Evolutionary conservation across 139 green algal genomes (phyloP), one percentile per base, ranked within the genome.

Genomic region (Volvox reticuliferus): DNA sequence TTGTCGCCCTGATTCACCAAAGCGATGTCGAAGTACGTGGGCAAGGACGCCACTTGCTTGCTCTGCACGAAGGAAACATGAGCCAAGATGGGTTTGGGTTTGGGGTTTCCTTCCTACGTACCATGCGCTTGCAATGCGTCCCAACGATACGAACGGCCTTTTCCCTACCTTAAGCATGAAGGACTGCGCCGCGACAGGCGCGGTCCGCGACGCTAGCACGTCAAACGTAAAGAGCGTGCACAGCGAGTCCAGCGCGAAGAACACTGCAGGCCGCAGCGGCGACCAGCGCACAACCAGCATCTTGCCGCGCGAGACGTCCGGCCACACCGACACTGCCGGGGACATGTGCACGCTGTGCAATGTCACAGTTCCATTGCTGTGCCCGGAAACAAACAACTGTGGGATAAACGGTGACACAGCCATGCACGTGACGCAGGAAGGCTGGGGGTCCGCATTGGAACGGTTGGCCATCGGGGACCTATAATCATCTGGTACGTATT

Each of bases 181-280:
- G 18, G 55, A 55, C 55, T 90, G 86, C 75, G 22, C 50, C 28
- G 76, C 37, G 14, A 91, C 44, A 9, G 88, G 79, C 55, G 79
- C 87, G 30, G 76, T 88, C 18, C 37, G 76, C 37, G 65, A 76
- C 13, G n/a, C 50, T 21, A 32, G 37, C 9, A 96, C 82, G 91
- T 95, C 92, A 20, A 93, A 93, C 33, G 61, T 88, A 69, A 88
- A 79, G 75, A 96, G 32, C 63, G 61, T 91, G 88, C 92, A 91
- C 3, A 88, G 69, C 9, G 69, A 82, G 75, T 95, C 92, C 9
- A 96, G 89, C 28, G 73, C 91, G 19, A 93, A 84, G 86, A 94
- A 94, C 68, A 91, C 78, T 17, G 69, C 67, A 0, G 94, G 86
- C 22, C 92, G 91, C 71, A 71, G 20, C 18, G 94, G 94, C 65